Base-by-base conservation (phyloP, 148 eudicot species). In the Vaccinium macrocarpon region DNA sequence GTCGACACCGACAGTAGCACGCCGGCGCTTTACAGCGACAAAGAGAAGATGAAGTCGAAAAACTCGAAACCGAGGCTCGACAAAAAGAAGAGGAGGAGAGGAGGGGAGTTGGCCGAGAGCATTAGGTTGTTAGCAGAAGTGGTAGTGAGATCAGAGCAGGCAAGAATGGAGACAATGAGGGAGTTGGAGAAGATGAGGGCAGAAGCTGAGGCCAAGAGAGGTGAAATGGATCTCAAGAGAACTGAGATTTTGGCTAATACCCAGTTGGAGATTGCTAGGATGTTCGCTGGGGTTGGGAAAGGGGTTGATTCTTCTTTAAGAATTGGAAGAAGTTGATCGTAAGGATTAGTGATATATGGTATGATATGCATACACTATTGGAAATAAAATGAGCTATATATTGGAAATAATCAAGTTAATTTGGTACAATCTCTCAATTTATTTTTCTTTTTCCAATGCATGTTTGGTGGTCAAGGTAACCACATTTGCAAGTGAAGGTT, bases 201-300 rank as follows among this genome's bases (percentile, higher is more conserved):
- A 0, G 98, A 95, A 14, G 94, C 92, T 0, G 98, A 95, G 75
- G 91, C 88, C 35, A 95, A 90, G 86, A 94, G 98, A 84, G 95
- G 91, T 0, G 98, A 95, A 84, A 82, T 93, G 85, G 98, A 95
- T 64, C 93, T 95, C 56, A 94, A 88, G 81, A 85, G 94, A 79
- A 95, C 98, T 3, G 94, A 95, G 92, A 94, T 95, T 49, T 89
- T 93, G 80, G 96, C 98, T 0, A 93, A 92, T 79, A 95, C 98
- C 13, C 98, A 95, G 82, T 83, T 95, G 86, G 94, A 95, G 89
- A 95, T 95, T 89, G 98, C 98, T 53, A 88, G 86, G 92, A 84
- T 95, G 80, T 95, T 95, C 84, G 98, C 98, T 1, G 85, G 87
- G 25, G 71, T 84, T 85, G 88, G 88, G 25, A 90, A 85, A 85